Base-by-base conservation (phyloP, 805 yeast species). In the Wickerhamiella spandovensis region DNA sequence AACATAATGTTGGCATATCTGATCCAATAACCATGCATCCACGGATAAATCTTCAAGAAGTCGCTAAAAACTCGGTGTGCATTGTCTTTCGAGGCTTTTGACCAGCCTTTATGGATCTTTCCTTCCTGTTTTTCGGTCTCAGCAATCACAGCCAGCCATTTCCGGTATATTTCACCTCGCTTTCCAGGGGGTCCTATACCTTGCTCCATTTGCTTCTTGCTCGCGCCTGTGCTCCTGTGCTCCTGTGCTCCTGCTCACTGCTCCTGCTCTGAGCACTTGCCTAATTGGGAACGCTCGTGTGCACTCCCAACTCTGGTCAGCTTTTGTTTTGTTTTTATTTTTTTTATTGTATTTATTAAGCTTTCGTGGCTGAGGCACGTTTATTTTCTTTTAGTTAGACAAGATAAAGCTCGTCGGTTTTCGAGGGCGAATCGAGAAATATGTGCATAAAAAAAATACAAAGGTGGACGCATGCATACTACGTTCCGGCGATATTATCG, bases 11-110 rank as follows among this genome's bases (percentile, higher is more conserved):
- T 61, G 15, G 75, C 73, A 50, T 66, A 67, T 44, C 64, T 57
- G 37, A 65, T 63, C 74, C 75, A 70, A 55, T 68, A 70, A 6
- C 72, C 73, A 47, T 63, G 63, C 8, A 68, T 54, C 35, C 64
- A 48, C 1, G 75, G 75, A 53, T 60, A 70, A 30, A 54, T 51
- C 4, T 51, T 49, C 48, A 70, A 54, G 22, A 69, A 56, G 5
- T 13, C 30, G 6, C 3, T 18, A 39, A 39, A 51, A 12, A 15
- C 44, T 10, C n/a, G 10, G 15, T 38, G 12, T 9, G 43, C 20
- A 5, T 15, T 7, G 9, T 30, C 22, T 6, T 12, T 24, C 10
- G 24, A 13, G 18, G 37, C 17, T 9, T 18, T 37, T 5, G 49
- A 28, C 49, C 49, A 47, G 5, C 21, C 23, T 24, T 48, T 48